Evolutionary conservation across 768 basidiomycete species (phyloP).

Genomic region (Termitomyces sp.): DNA sequence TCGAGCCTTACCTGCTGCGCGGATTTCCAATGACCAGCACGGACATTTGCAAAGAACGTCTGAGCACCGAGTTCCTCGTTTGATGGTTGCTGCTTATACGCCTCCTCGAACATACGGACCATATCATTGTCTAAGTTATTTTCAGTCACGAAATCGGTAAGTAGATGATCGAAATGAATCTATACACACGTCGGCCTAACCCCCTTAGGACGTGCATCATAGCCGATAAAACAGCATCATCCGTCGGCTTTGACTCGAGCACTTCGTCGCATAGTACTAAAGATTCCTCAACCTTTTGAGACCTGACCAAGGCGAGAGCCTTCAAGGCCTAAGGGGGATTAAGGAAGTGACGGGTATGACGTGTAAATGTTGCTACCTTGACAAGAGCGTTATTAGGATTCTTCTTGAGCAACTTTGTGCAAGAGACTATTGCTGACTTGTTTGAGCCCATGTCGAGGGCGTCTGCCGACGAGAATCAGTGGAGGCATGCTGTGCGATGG

Average conservation of each 20-base stretch:
- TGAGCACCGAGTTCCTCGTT: conserved; percentile 85
- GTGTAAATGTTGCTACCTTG: conserved; percentile 43
- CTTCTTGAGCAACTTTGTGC: conserved; percentile 88
- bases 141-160: conserved; percentile 6
- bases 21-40: conserved; percentile 79
- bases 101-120: conserved; percentile 82
- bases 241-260: conserved; percentile 65
- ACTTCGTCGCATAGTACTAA: conserved; percentile 78
- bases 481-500: background rate
- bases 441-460: conserved; percentile 83
- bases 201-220: conserved; percentile 84
- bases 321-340: conserved; percentile 61
- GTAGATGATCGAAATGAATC: background rate
- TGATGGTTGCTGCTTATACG: conserved; percentile 73
- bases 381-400: conserved; percentile 69
- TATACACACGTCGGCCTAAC: conserved; percentile 59
- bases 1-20: conserved; percentile 65
- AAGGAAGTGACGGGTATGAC: conserved; percentile 3
- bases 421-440: conserved; percentile 80
- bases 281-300: conserved; percentile 84
- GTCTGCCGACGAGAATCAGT: conserved; percentile 44
- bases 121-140: conserved; percentile 60
- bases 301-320: conserved; percentile 78
- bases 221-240: conserved; percentile 70
- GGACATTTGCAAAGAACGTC: conserved; percentile 82